Evolutionary conservation across 192 early-diverging fungal species (phyloP), one percentile per base, ranked within the genome.

Genomic region (Umbelopsis ramanniana): DNA sequence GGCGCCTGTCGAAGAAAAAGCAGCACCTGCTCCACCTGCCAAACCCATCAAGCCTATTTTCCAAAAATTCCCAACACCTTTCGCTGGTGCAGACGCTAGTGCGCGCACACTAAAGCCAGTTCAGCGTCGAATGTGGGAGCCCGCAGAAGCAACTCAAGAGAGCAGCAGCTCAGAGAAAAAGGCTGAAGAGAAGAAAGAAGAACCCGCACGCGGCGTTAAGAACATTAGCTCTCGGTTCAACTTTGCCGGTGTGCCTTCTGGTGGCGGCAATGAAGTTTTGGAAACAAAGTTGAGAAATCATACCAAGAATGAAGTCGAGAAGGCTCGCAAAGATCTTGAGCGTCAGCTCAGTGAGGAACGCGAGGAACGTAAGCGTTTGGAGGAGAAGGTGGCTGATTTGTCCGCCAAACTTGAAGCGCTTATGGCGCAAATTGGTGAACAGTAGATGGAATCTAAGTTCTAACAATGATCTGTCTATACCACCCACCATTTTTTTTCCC

Each of bases 1-100:
- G 54, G 14, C 11, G 26, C 47, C 60, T 29, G 26, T 19, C 0
- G 33, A 52, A 38, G 63, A 73, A 33, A 73, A 66, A 46, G 0
- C 66, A 38, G 67, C 48, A 55, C 69, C 70, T 26, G 38, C 67
- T 46, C 72, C 75, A 12, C 79, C 79, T 17, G 70, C 72, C 19
- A 81, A 81, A 53, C 79, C 79, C 0, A 38, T 74, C 21, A 81
- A 81, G 24, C 79, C 79, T 33, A 81, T 81, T 38, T 81, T 81
- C 72, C 69, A 55, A 38, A 81, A 81, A 63, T 81, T 77, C 66
- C 72, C 79, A 24, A 81, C 79, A 15, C 79, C 79, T 0, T 77
- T 81, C 72, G 72, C 76, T 24, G 72, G 63, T 17, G 79, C 69
- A 23, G 72, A 57, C 12, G 50, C 70, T 26, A 46, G 68, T 4